Evolutionary conservation across 805 yeast genomes (phyloP).

Genomic region (Teunomyces lycoperdinae): DNA sequence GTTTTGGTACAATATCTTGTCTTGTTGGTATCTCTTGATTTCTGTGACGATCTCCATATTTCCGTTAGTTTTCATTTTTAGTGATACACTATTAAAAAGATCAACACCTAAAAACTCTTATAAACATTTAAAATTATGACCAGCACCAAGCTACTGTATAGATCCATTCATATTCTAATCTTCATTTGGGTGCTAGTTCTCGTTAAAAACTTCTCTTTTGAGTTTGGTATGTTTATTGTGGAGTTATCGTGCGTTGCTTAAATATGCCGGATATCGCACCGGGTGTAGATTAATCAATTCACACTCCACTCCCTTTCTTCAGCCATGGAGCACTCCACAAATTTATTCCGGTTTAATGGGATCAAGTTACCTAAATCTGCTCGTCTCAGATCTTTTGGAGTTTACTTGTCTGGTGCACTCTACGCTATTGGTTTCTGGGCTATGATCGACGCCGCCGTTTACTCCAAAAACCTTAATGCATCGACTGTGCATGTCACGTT

Average conservation of each 20-base stretch:
- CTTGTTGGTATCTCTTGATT: too few relatives aligned
- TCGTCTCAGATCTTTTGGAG: conserved; percentile 67
- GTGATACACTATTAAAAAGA: too few relatives aligned
- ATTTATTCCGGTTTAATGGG: conserved; percentile 62
- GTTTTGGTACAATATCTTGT: too few relatives aligned
- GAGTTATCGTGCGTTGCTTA: conserved; percentile 1
- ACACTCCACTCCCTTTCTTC: background rate
- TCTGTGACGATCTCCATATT: too few relatives aligned
- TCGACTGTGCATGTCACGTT: conserved; percentile 84
- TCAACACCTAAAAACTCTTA: too few relatives aligned
- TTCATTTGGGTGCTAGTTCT: too few relatives aligned
- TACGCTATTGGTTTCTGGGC: conserved; percentile 89
- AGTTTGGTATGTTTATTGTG: background rate
- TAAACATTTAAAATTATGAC: too few relatives aligned
- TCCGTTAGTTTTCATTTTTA: too few relatives aligned
- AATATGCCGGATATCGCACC: background rate
- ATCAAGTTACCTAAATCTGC: conserved; percentile 70
- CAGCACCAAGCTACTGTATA: too few relatives aligned
- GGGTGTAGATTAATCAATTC: background rate
- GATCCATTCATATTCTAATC: too few relatives aligned
- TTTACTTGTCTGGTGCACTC: conserved; percentile 71
- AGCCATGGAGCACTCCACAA: conserved; percentile 42
- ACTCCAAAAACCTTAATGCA: conserved; percentile 80
- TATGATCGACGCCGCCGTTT: conserved; percentile 84
- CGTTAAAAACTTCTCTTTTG: background rate